Conservation (phyloP, 2,329 filamentous ascomycete species). For the Colletotrichum kahawae region DNA sequence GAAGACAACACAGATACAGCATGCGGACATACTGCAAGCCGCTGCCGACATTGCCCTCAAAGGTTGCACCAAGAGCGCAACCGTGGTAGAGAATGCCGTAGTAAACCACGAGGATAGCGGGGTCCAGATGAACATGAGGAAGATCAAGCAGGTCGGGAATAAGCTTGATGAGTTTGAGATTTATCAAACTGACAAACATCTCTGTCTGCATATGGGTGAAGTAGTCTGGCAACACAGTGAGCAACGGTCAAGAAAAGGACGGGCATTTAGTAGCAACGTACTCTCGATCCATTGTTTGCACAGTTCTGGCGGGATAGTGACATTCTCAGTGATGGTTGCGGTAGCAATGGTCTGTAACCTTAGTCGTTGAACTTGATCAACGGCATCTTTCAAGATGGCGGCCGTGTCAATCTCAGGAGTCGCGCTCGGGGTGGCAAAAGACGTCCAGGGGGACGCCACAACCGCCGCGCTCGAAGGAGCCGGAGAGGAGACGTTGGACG, state of each 20-base stretch:
- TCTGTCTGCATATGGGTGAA: constrained; percentile 33
- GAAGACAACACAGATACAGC: constrained; percentile 32
- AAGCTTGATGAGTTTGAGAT: constrained; percentile 31
- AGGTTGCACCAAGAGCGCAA: neutral
- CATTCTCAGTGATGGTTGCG: constrained; percentile 26
- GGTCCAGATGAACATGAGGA: constrained; percentile 34
- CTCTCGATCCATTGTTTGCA: constrained; percentile 32
- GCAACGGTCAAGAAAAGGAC: accelerated
- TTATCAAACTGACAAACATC: constrained; percentile 32
- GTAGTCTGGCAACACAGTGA: constrained; percentile 24
- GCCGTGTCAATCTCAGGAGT: constrained; percentile 18
- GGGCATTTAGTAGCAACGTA: neutral
- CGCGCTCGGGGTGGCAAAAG: neutral
- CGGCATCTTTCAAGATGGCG: constrained; percentile 31
- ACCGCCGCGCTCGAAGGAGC: neutral
- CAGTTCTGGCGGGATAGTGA: constrained; percentile 30
- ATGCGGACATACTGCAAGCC: neutral
- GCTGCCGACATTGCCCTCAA: neutral
- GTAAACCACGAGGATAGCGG: constrained; percentile 33
- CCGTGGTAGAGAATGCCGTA: constrained; percentile 34
- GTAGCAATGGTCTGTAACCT: constrained; percentile 26
- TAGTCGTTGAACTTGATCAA: constrained; percentile 31
- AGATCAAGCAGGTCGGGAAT: constrained; percentile 33
- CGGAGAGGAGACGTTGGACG: constrained; percentile 23
- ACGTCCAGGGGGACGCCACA: constrained; percentile 3